These are phyloP conservation scores for Kuraishia piskuri DNA, from an alignment of 805 yeast genomes.

Conservation along the genomic window DNA sequence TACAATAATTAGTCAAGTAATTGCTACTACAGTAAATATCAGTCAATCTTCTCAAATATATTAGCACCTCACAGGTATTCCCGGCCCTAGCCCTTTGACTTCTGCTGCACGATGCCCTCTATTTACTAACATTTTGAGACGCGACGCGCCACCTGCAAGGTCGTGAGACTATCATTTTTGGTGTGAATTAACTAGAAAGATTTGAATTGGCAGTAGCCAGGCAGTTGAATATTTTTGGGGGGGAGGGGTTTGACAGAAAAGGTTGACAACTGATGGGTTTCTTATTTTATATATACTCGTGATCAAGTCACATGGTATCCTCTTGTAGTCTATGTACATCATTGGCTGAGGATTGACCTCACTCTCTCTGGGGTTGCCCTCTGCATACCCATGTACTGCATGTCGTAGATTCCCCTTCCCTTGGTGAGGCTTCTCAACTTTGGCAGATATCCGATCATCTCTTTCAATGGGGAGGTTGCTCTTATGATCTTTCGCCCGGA, in stretches of 20 bases:
- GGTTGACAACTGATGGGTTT: neutral
- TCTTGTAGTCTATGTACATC: too few relatives aligned
- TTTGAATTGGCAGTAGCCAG: neutral
- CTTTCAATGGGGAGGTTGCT: slow-evolving; percentile 82
- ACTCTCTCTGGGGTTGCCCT: slow-evolving; percentile 48
- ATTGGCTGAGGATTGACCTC: slow-evolving; percentile 21
- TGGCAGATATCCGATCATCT: slow-evolving; percentile 84
- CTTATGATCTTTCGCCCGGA: slow-evolving; percentile 44
- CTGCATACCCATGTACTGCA: slow-evolving; percentile 72
- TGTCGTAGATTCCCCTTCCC: slow-evolving; percentile 78
- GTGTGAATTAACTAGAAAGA: too few relatives aligned
- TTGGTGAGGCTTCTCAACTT: slow-evolving; percentile 76
- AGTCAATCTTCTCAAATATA: too few relatives aligned
- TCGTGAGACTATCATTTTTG: neutral
- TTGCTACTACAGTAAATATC: too few relatives aligned
- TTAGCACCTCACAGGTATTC: neutral
- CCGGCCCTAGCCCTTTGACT: neutral
- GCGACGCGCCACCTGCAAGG: neutral
- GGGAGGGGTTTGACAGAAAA: too few relatives aligned
- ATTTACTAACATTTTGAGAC: neutral
- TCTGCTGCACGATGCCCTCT: neutral
- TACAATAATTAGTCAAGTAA: too few relatives aligned
- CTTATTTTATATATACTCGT: neutral
- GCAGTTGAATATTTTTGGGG: too few relatives aligned
- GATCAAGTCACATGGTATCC: neutral